Evolutionary conservation across 345 rosid species (phyloP), one percentile per base, ranked within the genome.

Genomic region (Garcia nutans): DNA sequence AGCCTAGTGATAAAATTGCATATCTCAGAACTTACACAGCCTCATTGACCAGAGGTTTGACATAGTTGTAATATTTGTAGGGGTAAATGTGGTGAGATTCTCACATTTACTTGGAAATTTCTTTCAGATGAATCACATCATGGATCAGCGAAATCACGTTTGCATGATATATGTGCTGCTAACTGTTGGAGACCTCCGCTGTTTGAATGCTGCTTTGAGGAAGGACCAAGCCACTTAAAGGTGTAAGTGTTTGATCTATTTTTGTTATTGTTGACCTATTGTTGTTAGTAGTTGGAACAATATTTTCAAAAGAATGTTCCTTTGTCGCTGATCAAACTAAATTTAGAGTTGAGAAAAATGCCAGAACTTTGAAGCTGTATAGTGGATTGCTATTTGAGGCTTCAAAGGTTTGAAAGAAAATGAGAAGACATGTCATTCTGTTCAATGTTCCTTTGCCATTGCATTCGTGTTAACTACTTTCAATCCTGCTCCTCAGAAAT

Each of bases 161-260:
- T 94, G 77, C 76, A 41, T 56, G 97, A 94, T 85, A 81, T 85
- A 55, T 94, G 97, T 65, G 84, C 84, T 56, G 90, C 80, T 76
- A 88, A 89, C 79, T 85, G 79, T 82, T 94, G 95, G 97, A 88
- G 88, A 65, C 78, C 88, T 44, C 98, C 98, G 1, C 20, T 44
- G 44, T 92, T 91, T 44, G 90, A 85, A 69, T 92, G 98, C 70
- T 90, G 88, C 68, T 72, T 82, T 47, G 94, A 88, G 82, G 89
- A 88, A 83, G 97, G 98, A 77, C 90, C 85, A 59, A 78, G 90
- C 82, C 98, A 94, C 85, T 77, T 82, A 81, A 92, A 84, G 82
- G 31, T 42, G 98, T 94, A 85, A 89, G 95, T 84, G 50, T 60
- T 65, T 69, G 52, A 63, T 31, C 49, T 56, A 26, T 73, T 6